phyloP scores from a whole-genome alignment of 352 stramenopile genomes.

The Peronospora farinosa region DNA sequence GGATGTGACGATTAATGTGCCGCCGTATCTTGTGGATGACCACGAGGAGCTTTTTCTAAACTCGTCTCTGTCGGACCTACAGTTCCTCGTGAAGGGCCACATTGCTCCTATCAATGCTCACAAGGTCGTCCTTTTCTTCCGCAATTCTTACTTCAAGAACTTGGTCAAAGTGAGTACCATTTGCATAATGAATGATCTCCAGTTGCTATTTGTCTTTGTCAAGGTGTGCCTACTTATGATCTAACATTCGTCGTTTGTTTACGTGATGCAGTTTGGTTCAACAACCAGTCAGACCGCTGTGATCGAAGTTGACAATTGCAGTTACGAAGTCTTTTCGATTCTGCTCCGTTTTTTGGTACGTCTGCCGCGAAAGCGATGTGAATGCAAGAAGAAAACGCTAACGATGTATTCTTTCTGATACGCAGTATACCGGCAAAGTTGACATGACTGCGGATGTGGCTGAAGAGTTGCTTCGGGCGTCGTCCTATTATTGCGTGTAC shows the following conservation, averaged over 20 bases:
- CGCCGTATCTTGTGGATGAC: slow-evolving; percentile 77
- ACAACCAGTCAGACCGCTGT: slow-evolving; percentile 76
- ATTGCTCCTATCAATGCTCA: slow-evolving; percentile 84
- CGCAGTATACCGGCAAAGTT: slow-evolving; percentile 85
- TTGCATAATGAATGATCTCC: background rate
- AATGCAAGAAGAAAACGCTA: slow-evolving; percentile 3
- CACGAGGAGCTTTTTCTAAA: slow-evolving; percentile 85
- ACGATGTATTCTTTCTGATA: slow-evolving; percentile 10
- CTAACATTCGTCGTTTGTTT: slow-evolving; percentile 6
- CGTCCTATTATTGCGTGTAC: slow-evolving; percentile 77
- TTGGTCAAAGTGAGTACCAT: slow-evolving; percentile 79
- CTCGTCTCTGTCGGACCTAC: slow-evolving; percentile 73
- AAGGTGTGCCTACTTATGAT: slow-evolving; percentile 11
- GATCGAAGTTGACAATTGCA: slow-evolving; percentile 87
- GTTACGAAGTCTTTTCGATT: slow-evolving; percentile 83
- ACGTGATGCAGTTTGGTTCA: slow-evolving; percentile 59
- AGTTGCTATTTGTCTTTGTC: background rate
- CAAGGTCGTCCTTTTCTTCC: slow-evolving; percentile 86
- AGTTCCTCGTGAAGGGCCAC: slow-evolving; percentile 83
- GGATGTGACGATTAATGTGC: slow-evolving; percentile 72
- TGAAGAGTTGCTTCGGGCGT: slow-evolving; percentile 71
- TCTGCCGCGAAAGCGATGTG: slow-evolving; percentile 5
- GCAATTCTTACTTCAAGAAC: slow-evolving; percentile 89
- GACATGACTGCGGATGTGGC: slow-evolving; percentile 74
- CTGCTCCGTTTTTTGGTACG: slow-evolving; percentile 79